Evolutionary conservation across 139 green algal species (phyloP).

Genomic region (Haematococcus lacustris): DNA sequence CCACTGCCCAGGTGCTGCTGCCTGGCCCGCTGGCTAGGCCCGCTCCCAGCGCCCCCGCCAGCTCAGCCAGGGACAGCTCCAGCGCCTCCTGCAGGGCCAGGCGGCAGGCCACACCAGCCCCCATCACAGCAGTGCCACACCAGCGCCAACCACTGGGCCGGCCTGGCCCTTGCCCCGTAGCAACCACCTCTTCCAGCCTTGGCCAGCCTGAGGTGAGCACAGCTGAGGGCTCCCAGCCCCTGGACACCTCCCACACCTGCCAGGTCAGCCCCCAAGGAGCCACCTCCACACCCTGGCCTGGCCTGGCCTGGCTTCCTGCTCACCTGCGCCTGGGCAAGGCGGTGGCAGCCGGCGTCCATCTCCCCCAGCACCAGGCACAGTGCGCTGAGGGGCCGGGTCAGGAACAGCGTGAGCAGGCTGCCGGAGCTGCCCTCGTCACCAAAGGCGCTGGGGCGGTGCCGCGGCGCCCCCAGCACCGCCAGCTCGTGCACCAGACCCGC

Average conservation of each 20-base stretch:
- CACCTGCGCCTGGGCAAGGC: constrained; percentile 29
- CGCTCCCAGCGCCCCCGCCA: background rate
- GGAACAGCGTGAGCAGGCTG: constrained; percentile 32
- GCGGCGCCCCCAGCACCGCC: constrained; percentile 10
- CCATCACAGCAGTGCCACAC: no score
- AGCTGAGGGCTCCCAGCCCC: background rate
- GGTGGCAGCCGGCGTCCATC: constrained; percentile 17
- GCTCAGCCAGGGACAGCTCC: background rate
- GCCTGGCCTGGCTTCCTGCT: background rate
- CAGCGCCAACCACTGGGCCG: background rate
- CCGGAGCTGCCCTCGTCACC: constrained; percentile 14
- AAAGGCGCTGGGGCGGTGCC: constrained; percentile 15
- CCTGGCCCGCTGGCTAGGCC: background rate
- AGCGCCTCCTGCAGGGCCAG: background rate
- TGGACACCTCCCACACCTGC: background rate
- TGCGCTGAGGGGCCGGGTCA: constrained; percentile 31
- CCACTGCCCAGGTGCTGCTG: background rate
- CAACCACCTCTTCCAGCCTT: background rate
- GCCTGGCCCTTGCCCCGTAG: background rate
- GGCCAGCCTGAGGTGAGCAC: background rate
- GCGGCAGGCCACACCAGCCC: background rate
- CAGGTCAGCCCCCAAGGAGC: background rate
- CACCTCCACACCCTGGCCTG: background rate
- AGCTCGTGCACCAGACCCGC: background rate
- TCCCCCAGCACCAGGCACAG: constrained; percentile 25